Evolutionary conservation across 2,329 filamentous ascomycete species (phyloP).

Genomic region (Curvularia hawaiiensis): DNA sequence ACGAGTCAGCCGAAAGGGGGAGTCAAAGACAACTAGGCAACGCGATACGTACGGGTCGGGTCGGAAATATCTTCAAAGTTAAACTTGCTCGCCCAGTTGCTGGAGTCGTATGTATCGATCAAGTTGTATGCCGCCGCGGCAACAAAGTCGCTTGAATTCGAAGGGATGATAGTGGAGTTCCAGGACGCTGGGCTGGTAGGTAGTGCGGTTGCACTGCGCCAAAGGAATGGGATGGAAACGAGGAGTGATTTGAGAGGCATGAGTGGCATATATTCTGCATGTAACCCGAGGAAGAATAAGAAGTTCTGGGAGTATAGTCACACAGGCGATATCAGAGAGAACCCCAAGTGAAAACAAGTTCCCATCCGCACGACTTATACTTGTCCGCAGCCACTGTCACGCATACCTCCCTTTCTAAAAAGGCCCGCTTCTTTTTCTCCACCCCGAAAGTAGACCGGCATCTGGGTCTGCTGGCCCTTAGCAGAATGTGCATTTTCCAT

Average conservation of each 20-base stretch:
- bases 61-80: conserved; percentile 44
- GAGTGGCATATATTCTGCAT: conserved; percentile 3
- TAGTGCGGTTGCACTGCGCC: conserved; percentile 25
- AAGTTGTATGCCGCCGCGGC: conserved; percentile 33
- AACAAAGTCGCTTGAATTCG: conserved; percentile 12
- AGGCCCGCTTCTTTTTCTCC: conserved; percentile 1
- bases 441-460: not conserved
- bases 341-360: not conserved
- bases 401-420: conserved; percentile 4
- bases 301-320: not conserved
- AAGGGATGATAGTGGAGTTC: conserved; percentile 21
- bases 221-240: conserved; percentile 27
- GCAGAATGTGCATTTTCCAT: conserved; percentile 2
- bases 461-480: conserved; percentile 16
- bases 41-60: conserved; percentile 38
- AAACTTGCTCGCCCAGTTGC: conserved; percentile 48
- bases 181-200: conserved; percentile 32
- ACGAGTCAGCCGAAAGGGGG: not conserved
- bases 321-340: not conserved
- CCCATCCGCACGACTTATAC: conserved; percentile 20
- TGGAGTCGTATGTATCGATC: conserved; percentile 45
- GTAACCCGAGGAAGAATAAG: conserved; percentile 6
- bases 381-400: not conserved
- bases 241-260: conserved; percentile 27
- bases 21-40: not conserved